Conservation (phyloP, 169 alveolate genomes). For the Plasmodium blacklocki region DNA sequence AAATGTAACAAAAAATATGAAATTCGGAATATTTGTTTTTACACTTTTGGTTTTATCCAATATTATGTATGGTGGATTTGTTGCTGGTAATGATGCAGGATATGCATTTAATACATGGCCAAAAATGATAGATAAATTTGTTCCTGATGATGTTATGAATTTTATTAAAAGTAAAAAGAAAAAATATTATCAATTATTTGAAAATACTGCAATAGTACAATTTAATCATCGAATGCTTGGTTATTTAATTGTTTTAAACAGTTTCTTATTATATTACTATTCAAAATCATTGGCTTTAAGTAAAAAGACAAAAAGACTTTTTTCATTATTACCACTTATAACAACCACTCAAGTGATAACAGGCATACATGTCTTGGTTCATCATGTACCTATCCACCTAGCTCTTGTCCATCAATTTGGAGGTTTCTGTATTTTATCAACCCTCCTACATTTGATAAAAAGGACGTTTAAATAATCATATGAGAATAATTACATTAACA, state of each 20-base stretch:
- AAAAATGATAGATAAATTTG: slow-evolving; percentile 84
- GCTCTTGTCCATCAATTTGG: slow-evolving; percentile 85
- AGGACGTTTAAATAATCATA: slow-evolving; percentile 6
- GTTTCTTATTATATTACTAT: slow-evolving; percentile 54
- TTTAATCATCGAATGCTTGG: slow-evolving; percentile 90
- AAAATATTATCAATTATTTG: slow-evolving; percentile 79
- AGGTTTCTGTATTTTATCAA: slow-evolving; percentile 82
- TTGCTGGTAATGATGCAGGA: slow-evolving; percentile 92
- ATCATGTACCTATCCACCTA: slow-evolving; percentile 84
- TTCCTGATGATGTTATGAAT: slow-evolving; percentile 83
- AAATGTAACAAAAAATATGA: slow-evolving; percentile 37
- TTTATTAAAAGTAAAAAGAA: slow-evolving; percentile 45
- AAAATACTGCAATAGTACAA: slow-evolving; percentile 88
- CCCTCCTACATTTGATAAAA: slow-evolving; percentile 76
- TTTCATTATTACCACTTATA: slow-evolving; percentile 81
- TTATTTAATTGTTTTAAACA: slow-evolving; percentile 77
- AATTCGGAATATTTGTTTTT: slow-evolving; percentile 34
- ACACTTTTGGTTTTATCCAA: slow-evolving; percentile 47
- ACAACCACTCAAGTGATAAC: slow-evolving; percentile 80
- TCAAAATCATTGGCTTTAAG: slow-evolving; percentile 43
- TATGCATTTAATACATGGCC: slow-evolving; percentile 92
- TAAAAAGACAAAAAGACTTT: slow-evolving; percentile 76
- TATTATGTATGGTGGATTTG: slow-evolving; percentile 82
- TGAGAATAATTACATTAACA: neutral
- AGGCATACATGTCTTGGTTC: slow-evolving; percentile 80